Evolutionary conservation across 768 basidiomycete genomes (phyloP), one percentile per base, ranked within the genome.

Genomic region (Rhodotorula graminis): DNA sequence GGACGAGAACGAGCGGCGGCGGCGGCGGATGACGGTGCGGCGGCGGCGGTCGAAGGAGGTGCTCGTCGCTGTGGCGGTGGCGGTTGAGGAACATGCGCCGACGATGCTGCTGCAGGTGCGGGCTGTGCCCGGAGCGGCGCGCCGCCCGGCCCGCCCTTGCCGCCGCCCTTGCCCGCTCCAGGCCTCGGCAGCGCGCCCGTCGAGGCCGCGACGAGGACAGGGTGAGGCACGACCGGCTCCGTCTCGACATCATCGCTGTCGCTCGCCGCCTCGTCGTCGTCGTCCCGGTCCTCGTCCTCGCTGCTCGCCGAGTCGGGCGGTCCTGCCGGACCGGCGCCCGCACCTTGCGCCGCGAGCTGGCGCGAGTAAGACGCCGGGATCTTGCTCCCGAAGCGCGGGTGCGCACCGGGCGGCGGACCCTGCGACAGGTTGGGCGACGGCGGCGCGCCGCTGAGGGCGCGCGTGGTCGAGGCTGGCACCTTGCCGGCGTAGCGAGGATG

Each of bases 241-340:
- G 18, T 33, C 55, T 33, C 55, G 16, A 29, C n/a, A 5, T 29
- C 53, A n/a, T 27, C 53, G n/a, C n/a, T 55, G 14, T 37, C 37
- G 37, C 37, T 23, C 21, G 3, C 50, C 14, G 27, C 29, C 53
- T 65, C 58, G 21, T 47, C 64, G 19, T 57, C 42, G 29, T 29
- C 53, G 37, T 57, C 55, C 23, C 46, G 55, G 4, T 65, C 64
- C 59, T 60, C 59, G 25, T 60, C 59, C 27, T 64, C 64, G n/a
- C 42, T 50, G 9, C 19, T 50, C 12, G 21, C 25, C 7, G 11
- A 16, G 42, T 31, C 44, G 37, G 4, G 5, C 37, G 37, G 37
- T 4, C 37, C 37, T 37, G 29, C 29, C 40, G 18, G 29, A 16
- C 37, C 37, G 14, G 37, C 63, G 63, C 21, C 14, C 18, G 47